Conservation (phyloP, 805 yeast genomes). For the Ogataea minuta region DNA sequence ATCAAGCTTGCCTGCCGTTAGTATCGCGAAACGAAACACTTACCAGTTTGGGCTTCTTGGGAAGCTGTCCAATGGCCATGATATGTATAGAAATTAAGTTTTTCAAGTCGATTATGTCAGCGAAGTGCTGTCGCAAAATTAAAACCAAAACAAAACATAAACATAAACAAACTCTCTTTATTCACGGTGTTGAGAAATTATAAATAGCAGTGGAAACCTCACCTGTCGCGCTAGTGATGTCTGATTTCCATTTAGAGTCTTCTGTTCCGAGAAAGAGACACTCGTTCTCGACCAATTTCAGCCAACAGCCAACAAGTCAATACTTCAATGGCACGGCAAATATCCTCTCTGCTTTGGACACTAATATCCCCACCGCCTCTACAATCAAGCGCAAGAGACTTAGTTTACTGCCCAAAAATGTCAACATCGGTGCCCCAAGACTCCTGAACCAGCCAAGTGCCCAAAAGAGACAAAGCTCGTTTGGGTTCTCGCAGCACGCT, state of each 20-base stretch:
- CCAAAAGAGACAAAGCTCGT: constrained; percentile 27
- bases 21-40: constrained; percentile 17
- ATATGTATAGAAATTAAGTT: neutral
- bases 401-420: constrained; percentile 30
- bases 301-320: constrained; percentile 16
- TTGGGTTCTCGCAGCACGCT: constrained; percentile 22
- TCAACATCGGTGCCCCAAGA: constrained; percentile 32
- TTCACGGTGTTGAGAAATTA: constrained; percentile 1
- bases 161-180: constrained; percentile 10
- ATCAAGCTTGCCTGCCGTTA: constrained; percentile 57
- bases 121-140: constrained; percentile 6
- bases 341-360: constrained; percentile 19
- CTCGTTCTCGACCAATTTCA: constrained; percentile 18
- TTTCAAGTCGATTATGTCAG: constrained; percentile 5
- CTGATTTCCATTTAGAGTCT: constrained; percentile 21
- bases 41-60: constrained; percentile 47
- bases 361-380: constrained; percentile 18
- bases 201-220: constrained; percentile 4
- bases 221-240: constrained; percentile 11
- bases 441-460: constrained; percentile 25
- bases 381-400: constrained; percentile 28
- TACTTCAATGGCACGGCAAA: constrained; percentile 19
- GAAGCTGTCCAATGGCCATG: constrained; percentile 32
- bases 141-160: constrained; percentile 14
- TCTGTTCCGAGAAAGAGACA: constrained; percentile 24